A percentile compares a stretch with the other conserved stretches of the same genome.
Conservation (phyloP, 78 protist genomes). For the Polysphondylium violaceum region DNA sequence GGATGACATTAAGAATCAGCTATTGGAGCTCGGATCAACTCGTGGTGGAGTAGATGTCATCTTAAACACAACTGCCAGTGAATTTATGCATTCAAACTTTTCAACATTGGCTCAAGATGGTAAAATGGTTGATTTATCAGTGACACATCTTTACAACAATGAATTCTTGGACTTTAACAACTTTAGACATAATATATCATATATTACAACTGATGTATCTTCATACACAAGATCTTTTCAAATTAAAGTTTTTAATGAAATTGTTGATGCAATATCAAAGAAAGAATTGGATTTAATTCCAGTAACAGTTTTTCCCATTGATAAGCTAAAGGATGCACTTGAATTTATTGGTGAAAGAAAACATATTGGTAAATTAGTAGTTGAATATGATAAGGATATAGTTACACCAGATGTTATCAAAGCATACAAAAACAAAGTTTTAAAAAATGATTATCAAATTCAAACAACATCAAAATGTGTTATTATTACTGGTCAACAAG, state of each 20-base stretch:
- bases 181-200: conserved; percentile 4
- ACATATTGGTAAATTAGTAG: conserved; percentile 65
- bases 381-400: conserved; percentile 23
- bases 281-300: conserved; percentile 15
- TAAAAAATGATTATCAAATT: not conserved
- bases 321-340: conserved; percentile 33
- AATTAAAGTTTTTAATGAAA: conserved; percentile 19
- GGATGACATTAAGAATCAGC: conserved; percentile 11
- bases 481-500: conserved; percentile 60
- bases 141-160: conserved; percentile 26
- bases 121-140: conserved; percentile 62
- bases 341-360: conserved; percentile 33
- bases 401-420: not conserved
- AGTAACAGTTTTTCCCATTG: conserved; percentile 15
- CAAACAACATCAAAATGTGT: not conserved
- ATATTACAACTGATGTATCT: conserved; percentile 6
- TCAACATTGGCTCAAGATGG: conserved; percentile 42
- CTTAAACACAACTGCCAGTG: conserved; percentile 52
- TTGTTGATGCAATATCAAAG: conserved; percentile 6
- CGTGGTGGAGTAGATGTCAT: conserved; percentile 73
- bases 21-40: conserved; percentile 40
- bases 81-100: conserved; percentile 46
- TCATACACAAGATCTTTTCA: not conserved
- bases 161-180: conserved; percentile 23
- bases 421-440: not conserved